A percentile compares a stretch with the other conserved stretches of the same genome.
These are phyloP conservation scores for Fusarium siculi DNA, from an alignment of 2,329 filamentous ascomycete genomes.

Conservation along the genomic window DNA sequence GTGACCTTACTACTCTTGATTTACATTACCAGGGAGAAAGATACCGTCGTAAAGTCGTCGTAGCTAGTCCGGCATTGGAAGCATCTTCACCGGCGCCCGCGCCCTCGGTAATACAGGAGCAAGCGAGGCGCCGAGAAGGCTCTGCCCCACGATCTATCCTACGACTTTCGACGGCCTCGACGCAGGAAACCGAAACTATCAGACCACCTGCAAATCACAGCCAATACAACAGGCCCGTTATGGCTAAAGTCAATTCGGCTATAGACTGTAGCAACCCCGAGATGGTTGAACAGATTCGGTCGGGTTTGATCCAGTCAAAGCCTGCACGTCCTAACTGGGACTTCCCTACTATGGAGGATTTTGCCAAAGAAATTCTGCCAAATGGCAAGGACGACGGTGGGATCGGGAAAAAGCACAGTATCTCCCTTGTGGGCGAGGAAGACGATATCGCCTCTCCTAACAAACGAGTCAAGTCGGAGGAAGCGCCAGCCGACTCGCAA, in stretches of 20 bases:
- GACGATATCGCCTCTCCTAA: not conserved
- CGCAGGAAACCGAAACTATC: conserved; percentile 11
- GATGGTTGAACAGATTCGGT: conserved; percentile 45
- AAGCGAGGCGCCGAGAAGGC: conserved; percentile 48
- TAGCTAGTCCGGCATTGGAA: conserved; percentile 46
- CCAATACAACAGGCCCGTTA: conserved; percentile 40
- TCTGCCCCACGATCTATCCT: conserved; percentile 49
- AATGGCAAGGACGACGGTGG: not conserved
- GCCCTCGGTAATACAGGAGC: conserved; percentile 52
- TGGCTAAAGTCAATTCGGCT: conserved; percentile 10
- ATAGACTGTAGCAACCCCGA: conserved; percentile 16
- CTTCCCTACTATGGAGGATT: conserved; percentile 44
- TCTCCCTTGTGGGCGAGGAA: not conserved
- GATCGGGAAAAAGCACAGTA: not conserved
- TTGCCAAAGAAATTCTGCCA: conserved; percentile 29
- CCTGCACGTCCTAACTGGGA: conserved; percentile 9
- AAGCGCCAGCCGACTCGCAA: not conserved
- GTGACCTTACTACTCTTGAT: not conserved
- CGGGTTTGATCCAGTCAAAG: conserved; percentile 33
- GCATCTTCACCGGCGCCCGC: conserved; percentile 38
- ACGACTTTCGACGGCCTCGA: conserved; percentile 36
- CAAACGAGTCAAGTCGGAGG: conserved; percentile 33
- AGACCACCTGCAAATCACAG: conserved; percentile 27
- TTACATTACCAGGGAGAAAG: conserved; percentile 8
- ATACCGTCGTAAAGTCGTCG: conserved; percentile 46